Percentiles rank a stretch among this genome's conserved stretches.
These are phyloP conservation scores for Didymella segeticola DNA, from an alignment of 2,329 filamentous ascomycete species.

Conservation along the genomic window DNA sequence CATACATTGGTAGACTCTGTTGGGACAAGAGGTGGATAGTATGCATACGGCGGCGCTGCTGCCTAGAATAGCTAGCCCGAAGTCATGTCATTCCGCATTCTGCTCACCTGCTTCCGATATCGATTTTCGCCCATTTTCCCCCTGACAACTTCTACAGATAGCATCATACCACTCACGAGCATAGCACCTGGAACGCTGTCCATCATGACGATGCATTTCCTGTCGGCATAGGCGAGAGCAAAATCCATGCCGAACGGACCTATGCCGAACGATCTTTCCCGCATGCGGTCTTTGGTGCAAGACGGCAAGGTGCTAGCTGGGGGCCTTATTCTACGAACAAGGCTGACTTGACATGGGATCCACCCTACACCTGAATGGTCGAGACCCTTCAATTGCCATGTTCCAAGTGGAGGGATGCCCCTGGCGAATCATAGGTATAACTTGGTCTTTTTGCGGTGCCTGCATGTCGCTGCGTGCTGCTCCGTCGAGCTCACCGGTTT, in stretches of 20 bases:
- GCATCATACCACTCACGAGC: neutral
- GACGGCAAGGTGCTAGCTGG: constrained; percentile 41
- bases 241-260: constrained; percentile 6
- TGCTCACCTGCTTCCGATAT: constrained; percentile 4
- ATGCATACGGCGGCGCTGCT: constrained; percentile 30
- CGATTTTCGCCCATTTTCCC: constrained; percentile 2
- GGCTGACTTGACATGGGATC: constrained; percentile 38
- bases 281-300: constrained; percentile 27
- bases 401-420: constrained; percentile 7
- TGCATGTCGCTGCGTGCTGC: constrained; percentile 21
- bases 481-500: constrained; percentile 23
- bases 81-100: constrained; percentile 14
- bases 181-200: neutral
- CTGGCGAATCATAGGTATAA: constrained; percentile 17
- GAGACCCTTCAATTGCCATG: constrained; percentile 17
- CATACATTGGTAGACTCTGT: constrained; percentile 24
- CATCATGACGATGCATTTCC: neutral
- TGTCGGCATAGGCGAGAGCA: neutral
- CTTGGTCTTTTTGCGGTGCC: constrained; percentile 13
- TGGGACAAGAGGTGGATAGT: constrained; percentile 30
- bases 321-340: constrained; percentile 39
- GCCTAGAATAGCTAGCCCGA: constrained; percentile 33
- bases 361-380: constrained; percentile 12
- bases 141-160: constrained; percentile 2
- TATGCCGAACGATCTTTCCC: constrained; percentile 10